phyloP scores from a whole-genome alignment of 768 basidiomycete genomes.

The Gautieria morchelliformis region DNA sequence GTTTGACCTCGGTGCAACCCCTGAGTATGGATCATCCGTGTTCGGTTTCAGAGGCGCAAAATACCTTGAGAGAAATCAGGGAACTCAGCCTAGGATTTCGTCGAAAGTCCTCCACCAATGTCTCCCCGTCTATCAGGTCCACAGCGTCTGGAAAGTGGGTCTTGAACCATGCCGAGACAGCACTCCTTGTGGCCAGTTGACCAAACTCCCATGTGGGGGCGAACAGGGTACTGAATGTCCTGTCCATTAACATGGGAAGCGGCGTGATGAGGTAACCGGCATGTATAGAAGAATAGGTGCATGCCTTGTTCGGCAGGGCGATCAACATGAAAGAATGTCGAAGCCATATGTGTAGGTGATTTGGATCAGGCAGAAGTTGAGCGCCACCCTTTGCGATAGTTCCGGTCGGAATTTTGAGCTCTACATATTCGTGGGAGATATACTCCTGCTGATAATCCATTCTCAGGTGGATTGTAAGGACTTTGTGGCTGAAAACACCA shows the following conservation, averaged over 20 bases:
- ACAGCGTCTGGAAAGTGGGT: constrained; percentile 85
- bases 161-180: constrained; percentile 38
- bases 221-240: constrained; percentile 39
- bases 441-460: constrained; percentile 95
- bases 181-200: not conserved
- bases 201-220: constrained; percentile 21
- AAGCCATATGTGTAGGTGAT: constrained; percentile 98
- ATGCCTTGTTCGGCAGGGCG: constrained; percentile 92
- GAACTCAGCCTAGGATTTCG: constrained; percentile 83
- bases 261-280: not conserved
- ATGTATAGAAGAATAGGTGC: constrained; percentile 14
- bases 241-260: constrained; percentile 23
- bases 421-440: constrained; percentile 92
- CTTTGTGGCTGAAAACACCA: not conserved
- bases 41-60: constrained; percentile 14
- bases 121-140: constrained; percentile 71
- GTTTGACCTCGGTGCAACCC: constrained; percentile 46
- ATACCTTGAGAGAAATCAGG: constrained; percentile 87
- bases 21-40: constrained; percentile 11
- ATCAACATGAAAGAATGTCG: constrained; percentile 99
- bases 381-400: constrained; percentile 31
- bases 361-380: constrained; percentile 61
- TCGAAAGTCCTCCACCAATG: constrained; percentile 66
- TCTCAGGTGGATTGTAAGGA: constrained; percentile 34
- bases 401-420: constrained; percentile 89